Percentiles rank a stretch among this genome's conserved stretches.
Conservation (phyloP, 345 rosid genomes). For the Eucalyptus cladocalyx region DNA sequence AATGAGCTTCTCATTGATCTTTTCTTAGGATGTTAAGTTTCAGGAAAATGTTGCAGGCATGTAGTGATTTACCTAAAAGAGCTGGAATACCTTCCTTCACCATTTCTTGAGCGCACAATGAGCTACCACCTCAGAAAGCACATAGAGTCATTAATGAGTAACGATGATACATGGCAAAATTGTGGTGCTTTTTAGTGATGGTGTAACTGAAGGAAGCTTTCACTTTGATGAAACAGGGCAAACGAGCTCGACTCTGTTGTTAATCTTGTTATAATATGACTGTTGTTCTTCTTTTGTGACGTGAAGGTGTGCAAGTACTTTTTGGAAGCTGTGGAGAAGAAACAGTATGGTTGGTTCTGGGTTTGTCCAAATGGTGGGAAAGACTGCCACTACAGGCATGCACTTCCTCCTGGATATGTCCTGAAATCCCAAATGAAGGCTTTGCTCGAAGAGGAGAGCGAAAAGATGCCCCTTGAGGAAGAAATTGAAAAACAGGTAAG, state of each 20-base stretch:
- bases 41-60: not conserved
- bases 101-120: not conserved
- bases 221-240: not conserved
- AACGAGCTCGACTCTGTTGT: not conserved
- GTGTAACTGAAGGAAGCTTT: not conserved
- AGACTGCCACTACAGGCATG: conserved; percentile 64
- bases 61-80: not conserved
- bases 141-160: not conserved
- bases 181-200: not conserved
- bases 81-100: not conserved
- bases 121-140: not conserved
- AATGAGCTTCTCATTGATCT: not conserved
- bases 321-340: conserved; percentile 70
- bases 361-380: conserved; percentile 60
- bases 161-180: not conserved
- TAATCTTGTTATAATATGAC: not conserved
- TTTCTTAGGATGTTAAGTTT: not conserved
- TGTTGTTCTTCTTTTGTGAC: not conserved
- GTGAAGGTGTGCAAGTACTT: conserved; percentile 56
- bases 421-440: conserved; percentile 68
- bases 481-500: conserved; percentile 59
- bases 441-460: conserved; percentile 46
- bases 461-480: conserved; percentile 43
- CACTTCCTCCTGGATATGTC: conserved; percentile 67
- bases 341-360: conserved; percentile 80